Percentiles rank a stretch among this genome's conserved stretches.
phyloP scores from a whole-genome alignment of 2,329 filamentous ascomycete species.

The Monilinia fructigena region DNA sequence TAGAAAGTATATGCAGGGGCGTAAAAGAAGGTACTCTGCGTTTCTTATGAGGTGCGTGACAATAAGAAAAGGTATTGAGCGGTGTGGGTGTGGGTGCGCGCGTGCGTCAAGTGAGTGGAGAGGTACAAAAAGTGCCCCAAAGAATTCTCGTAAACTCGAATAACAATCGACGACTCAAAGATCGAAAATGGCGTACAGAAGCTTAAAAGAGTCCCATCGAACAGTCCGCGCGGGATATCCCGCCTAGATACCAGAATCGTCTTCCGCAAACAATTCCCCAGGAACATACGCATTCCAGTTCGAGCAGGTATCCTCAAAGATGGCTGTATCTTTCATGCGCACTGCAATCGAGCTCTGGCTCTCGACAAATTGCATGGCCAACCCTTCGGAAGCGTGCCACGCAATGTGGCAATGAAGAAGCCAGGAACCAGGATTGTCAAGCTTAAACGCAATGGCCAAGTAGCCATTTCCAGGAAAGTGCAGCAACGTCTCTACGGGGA shows the following conservation, averaged over 20 bases:
- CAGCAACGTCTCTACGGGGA: slow-evolving; percentile 52
- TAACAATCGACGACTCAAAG: neutral
- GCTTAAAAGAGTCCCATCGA: neutral
- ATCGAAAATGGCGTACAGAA: neutral
- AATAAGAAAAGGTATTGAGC: no score
- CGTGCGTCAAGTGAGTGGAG: neutral
- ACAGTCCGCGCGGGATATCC: neutral
- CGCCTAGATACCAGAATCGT: slow-evolving; percentile 37
- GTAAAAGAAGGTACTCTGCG: neutral
- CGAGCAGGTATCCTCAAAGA: slow-evolving; percentile 30
- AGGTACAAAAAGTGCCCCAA: no score
- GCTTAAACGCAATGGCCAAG: slow-evolving; percentile 39
- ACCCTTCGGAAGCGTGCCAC: slow-evolving; percentile 56
- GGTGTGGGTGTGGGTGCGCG: no score
- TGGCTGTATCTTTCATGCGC: slow-evolving; percentile 26
- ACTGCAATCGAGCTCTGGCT: slow-evolving; percentile 30
- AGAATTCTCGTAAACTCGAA: no score
- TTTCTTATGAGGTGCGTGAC: neutral
- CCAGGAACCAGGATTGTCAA: slow-evolving; percentile 40
- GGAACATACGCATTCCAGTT: slow-evolving; percentile 31
- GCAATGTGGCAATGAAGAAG: slow-evolving; percentile 43
- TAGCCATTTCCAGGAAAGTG: slow-evolving; percentile 43
- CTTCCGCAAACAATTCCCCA: slow-evolving; percentile 27
- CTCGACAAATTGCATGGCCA: slow-evolving; percentile 53
- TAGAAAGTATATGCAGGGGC: neutral